A percentile compares a stretch with the other conserved stretches of the same genome.
Evolutionary conservation across 106 monocot species (phyloP).

Genomic region (Allium sativum): DNA sequence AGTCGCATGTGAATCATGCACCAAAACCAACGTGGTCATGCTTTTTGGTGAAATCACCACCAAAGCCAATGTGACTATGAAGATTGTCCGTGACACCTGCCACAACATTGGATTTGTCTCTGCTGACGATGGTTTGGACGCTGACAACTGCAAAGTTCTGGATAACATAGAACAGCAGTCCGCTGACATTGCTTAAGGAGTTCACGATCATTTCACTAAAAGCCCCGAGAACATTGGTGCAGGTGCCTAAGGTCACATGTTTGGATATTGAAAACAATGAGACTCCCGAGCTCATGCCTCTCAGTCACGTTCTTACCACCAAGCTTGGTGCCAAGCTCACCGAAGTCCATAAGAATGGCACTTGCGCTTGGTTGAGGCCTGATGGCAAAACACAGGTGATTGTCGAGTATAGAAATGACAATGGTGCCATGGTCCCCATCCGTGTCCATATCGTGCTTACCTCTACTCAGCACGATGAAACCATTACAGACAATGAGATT

Average conservation of each 20-base stretch:
- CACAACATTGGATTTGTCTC: conserved; percentile 11
- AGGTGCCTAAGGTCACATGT: conserved; percentile 13
- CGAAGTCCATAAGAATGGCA: conserved; percentile 8
- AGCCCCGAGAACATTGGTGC: conserved; percentile 12
- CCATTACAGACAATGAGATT: conserved; percentile 7
- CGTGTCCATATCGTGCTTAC: conserved; percentile 13
- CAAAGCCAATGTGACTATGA: conserved; percentile 7
- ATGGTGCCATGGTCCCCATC: conserved; percentile 14
- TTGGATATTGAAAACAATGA: conserved; percentile 10
- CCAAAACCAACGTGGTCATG: conserved; percentile 19
- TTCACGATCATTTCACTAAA: conserved; percentile 12
- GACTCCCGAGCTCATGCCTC: conserved; percentile 12
- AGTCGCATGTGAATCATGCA: conserved; percentile 12
- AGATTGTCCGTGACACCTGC: conserved; percentile 16
- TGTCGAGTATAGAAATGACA: conserved; percentile 11
- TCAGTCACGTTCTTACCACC: conserved; percentile 12
- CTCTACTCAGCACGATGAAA: conserved; percentile 19
- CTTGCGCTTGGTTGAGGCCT: conserved; percentile 13
- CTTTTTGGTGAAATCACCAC: conserved; percentile 18
- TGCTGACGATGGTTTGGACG: conserved; percentile 6
- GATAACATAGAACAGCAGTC: conserved; percentile 15
- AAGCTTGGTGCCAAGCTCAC: conserved; percentile 11
- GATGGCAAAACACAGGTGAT: conserved; percentile 11
- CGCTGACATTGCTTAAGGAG: conserved; percentile 13
- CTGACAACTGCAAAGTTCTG: conserved; percentile 8